phyloP scores from a whole-genome alignment of 2,329 filamentous ascomycete species.

The Neopestalotiopsis rosae region DNA sequence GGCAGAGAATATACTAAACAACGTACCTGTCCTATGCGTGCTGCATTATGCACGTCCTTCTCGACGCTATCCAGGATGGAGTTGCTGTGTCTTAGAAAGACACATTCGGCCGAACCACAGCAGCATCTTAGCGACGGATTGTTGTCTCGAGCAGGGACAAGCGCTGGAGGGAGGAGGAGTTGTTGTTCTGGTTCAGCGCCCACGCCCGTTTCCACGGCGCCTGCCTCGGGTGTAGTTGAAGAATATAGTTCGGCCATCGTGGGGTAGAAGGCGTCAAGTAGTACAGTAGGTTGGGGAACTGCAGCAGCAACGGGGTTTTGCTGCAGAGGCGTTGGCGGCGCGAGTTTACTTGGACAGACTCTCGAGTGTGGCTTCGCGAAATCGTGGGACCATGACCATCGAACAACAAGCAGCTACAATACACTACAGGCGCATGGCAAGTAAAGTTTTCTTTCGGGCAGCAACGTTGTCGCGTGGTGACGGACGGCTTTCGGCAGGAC shows the following conservation, averaged over 20 bases:
- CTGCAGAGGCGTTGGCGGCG: not conserved
- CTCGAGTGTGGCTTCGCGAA: not conserved
- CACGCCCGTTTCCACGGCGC: not conserved
- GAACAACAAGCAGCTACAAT: not conserved
- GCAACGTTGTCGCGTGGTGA: not conserved
- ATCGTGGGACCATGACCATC: not conserved
- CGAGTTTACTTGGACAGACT: not conserved
- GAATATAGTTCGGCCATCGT: slow-evolving; percentile 6
- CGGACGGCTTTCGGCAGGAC: not conserved
- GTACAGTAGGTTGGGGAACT: not conserved
- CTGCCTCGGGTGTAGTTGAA: not conserved
- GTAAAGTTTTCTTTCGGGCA: not conserved
- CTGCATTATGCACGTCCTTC: slow-evolving; percentile 85
- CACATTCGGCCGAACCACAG: slow-evolving; percentile 81
- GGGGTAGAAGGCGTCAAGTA: not conserved
- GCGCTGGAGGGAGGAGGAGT: not conserved
- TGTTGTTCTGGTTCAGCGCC: slow-evolving; percentile 1
- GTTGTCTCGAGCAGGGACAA: slow-evolving; percentile 23
- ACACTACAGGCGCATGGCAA: not conserved
- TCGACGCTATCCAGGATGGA: slow-evolving; percentile 80
- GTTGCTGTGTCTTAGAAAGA: slow-evolving; percentile 81
- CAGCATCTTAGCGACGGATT: slow-evolving; percentile 69
- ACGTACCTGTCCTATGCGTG: slow-evolving; percentile 90
- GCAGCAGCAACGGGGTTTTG: too few species aligned
- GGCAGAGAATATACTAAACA: slow-evolving; percentile 19